Percentiles rank a stretch among this genome's conserved stretches.
Evolutionary conservation across 1,284 basidiomycete genomes (phyloP).

Genomic region (Apiotrichum veenhuisii): DNA sequence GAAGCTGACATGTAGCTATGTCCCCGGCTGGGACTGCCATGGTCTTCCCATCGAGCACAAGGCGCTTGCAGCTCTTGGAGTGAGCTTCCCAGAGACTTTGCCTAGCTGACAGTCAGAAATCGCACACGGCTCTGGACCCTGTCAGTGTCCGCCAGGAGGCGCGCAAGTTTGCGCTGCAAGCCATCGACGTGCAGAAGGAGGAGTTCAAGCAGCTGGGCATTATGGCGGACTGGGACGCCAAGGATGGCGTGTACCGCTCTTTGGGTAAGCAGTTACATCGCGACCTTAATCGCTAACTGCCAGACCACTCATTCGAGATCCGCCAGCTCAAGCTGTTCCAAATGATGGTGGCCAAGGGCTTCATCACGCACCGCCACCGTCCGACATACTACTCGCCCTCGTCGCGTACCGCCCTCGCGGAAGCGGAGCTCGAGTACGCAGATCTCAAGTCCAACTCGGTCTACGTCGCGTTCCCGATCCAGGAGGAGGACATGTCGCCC

Average conservation of each 20-base stretch:
- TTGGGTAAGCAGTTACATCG: constrained; percentile 57
- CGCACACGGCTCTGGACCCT: constrained; percentile 56
- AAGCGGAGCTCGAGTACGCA: constrained; percentile 88
- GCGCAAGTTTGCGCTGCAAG: constrained; percentile 66
- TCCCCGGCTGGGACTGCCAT: constrained; percentile 98
- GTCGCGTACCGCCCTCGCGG: constrained; percentile 87
- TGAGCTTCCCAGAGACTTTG: constrained; percentile 41
- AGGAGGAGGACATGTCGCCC: constrained; percentile 33
- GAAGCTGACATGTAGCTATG: constrained; percentile 59
- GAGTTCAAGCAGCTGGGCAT: constrained; percentile 82
- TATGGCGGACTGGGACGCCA: constrained; percentile 83
- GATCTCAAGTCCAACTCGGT: constrained; percentile 86
- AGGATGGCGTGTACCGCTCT: constrained; percentile 77
- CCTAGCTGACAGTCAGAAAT: constrained; percentile 24
- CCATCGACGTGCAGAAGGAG: constrained; percentile 70
- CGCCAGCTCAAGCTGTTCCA: constrained; percentile 83
- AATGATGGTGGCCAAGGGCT: constrained; percentile 74
- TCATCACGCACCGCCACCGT: constrained; percentile 76
- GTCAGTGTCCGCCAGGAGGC: constrained; percentile 69
- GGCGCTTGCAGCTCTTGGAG: constrained; percentile 71
- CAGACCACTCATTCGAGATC: constrained; percentile 83
- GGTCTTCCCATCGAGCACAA: constrained; percentile 96
- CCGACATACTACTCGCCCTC: constrained; percentile 97
- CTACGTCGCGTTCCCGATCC: constrained; percentile 73
- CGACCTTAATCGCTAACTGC: neutral